Evolutionary conservation across 1,139 yeast species (phyloP).

Genomic region (Sugiyamaella paludigena): DNA sequence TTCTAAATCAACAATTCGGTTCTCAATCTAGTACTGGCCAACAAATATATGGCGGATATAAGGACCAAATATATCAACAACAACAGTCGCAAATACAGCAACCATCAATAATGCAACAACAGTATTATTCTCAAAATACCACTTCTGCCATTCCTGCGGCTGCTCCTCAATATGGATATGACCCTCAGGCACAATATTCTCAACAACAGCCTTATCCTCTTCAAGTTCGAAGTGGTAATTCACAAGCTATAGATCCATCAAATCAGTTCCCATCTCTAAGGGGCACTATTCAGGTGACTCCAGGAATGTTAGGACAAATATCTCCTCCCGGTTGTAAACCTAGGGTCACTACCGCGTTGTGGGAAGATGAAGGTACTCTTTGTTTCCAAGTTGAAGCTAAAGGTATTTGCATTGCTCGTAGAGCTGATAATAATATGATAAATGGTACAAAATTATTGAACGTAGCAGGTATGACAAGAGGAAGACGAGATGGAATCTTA

Average conservation of each 20-base stretch:
- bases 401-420: conserved; percentile 81
- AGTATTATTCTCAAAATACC: conserved; percentile 11
- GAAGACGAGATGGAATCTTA: conserved; percentile 82
- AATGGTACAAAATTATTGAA: conserved; percentile 89
- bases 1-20: conserved; percentile 5
- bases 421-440: conserved; percentile 89
- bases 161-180: not conserved
- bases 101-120: conserved; percentile 13
- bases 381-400: conserved; percentile 94
- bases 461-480: conserved; percentile 90
- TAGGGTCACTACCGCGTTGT: conserved; percentile 84
- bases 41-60: not conserved
- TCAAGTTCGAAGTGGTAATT: not conserved
- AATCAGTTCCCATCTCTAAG: conserved; percentile 36
- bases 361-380: conserved; percentile 93
- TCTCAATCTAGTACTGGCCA: conserved; percentile 1
- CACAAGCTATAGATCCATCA: conserved; percentile 20
- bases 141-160: conserved; percentile 6
- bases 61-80: conserved; percentile 13
- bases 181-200: conserved; percentile 15
- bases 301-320: conserved; percentile 41
- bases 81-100: conserved; percentile 8
- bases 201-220: conserved; percentile 9
- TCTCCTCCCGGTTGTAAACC: conserved; percentile 62
- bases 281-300: conserved; percentile 27